Conservation (phyloP, 306 rosid genomes). For the Prunus persica region DNA sequence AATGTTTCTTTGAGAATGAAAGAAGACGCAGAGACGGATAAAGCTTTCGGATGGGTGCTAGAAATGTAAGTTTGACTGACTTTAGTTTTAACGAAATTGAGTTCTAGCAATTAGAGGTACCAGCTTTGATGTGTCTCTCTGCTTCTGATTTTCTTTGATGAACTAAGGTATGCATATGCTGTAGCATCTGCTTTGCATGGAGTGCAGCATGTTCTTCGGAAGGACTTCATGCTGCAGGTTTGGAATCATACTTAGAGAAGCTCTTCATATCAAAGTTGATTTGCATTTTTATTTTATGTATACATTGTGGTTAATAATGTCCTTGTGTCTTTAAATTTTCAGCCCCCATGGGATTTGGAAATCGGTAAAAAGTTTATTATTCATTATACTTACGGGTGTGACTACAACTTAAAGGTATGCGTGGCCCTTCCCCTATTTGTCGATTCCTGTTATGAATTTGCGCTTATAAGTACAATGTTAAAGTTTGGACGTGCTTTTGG, state of each 20-base stretch:
- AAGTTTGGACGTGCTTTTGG: neutral
- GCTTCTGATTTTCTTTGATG: conserved; percentile 19
- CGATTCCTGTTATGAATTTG: neutral
- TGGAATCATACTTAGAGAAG: conserved; percentile 15
- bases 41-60: conserved; percentile 93
- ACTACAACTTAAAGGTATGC: conserved; percentile 76
- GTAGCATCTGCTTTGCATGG: conserved; percentile 94
- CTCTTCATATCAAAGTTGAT: conserved; percentile 16
- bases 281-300: conserved; percentile 1
- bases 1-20: conserved; percentile 91
- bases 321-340: conserved; percentile 36
- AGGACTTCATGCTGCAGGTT: conserved; percentile 98
- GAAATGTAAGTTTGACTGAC: conserved; percentile 71
- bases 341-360: conserved; percentile 96
- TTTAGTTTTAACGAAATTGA: neutral
- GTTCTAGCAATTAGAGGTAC: conserved; percentile 8
- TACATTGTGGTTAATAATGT: conserved; percentile 10
- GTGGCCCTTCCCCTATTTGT: neutral
- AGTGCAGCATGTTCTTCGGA: conserved; percentile 81
- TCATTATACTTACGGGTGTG: conserved; percentile 92
- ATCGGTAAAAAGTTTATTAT: conserved; percentile 63
- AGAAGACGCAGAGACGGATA: conserved; percentile 81
- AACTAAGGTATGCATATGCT: conserved; percentile 90
- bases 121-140: conserved; percentile 23
- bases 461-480: neutral